phyloP scores from a whole-genome alignment of 2,329 filamentous ascomycete species.

The Dactylellina drechsleri region DNA sequence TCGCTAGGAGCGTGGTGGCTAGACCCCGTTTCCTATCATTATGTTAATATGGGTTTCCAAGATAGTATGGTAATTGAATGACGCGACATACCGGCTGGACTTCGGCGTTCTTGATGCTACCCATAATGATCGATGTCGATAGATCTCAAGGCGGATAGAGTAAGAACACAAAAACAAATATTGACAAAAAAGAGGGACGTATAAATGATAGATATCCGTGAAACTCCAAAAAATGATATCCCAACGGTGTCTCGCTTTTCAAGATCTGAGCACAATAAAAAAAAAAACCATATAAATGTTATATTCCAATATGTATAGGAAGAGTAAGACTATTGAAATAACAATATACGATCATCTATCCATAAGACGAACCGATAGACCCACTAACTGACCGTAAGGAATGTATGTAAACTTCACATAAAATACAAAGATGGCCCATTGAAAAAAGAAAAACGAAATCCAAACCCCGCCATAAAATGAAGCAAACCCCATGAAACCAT shows the following conservation, averaged over 20 bases:
- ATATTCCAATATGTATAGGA: no score
- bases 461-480: neutral
- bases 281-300: no score
- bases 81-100: neutral
- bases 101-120: conserved; percentile 14
- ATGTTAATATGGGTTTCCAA: neutral
- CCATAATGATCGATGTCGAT: conserved; percentile 12
- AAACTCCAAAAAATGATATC: no score
- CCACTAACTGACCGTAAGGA: neutral
- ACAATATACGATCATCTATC: no score
- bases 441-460: neutral
- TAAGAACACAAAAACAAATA: neutral
- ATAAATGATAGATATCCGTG: neutral
- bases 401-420: neutral
- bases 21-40: conserved; percentile 26
- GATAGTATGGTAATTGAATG: conserved; percentile 3
- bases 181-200: neutral
- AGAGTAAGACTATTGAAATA: no score
- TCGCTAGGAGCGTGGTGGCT: conserved; percentile 50
- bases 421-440: neutral
- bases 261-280: no score
- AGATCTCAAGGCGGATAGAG: neutral
- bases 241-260: no score
- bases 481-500: conserved; percentile 15
- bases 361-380: neutral